phyloP scores from a whole-genome alignment of 495 filamentous ascomycete genomes.

The Haplographium delicatum region DNA sequence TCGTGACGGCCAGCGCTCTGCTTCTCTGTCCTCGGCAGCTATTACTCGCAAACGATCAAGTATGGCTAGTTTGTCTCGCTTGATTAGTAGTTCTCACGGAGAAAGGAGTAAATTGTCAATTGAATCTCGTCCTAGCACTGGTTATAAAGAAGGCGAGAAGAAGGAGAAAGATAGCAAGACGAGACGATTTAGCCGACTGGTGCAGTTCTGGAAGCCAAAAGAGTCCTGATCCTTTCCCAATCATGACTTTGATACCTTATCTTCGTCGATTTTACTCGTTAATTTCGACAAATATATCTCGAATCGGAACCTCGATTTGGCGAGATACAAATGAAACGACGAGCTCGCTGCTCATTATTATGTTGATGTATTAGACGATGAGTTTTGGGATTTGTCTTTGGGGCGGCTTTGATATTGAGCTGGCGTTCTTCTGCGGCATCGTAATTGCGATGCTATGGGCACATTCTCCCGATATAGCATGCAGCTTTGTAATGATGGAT shows the following conservation, averaged over 20 bases:
- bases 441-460: no score
- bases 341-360: constrained; percentile 15
- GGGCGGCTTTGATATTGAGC: no score
- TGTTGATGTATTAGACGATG: constrained; percentile 23
- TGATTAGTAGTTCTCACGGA: constrained; percentile 71
- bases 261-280: no score
- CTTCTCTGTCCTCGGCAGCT: constrained; percentile 62
- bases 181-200: constrained; percentile 70
- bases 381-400: no score
- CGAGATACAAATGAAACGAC: constrained; percentile 2
- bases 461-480: no score
- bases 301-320: no score
- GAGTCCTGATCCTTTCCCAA: no score
- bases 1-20: constrained; percentile 55
- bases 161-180: constrained; percentile 61
- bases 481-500: no score
- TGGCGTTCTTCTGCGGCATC: no score
- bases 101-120: constrained; percentile 79
- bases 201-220: constrained; percentile 63
- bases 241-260: background rate
- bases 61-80: constrained; percentile 76
- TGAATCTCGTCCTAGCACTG: constrained; percentile 53
- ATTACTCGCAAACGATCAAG: constrained; percentile 74
- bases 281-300: no score
- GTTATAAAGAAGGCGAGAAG: constrained; percentile 56